phyloP scores from a whole-genome alignment of 495 filamentous ascomycete species.

The Neohortaea acidophila region DNA sequence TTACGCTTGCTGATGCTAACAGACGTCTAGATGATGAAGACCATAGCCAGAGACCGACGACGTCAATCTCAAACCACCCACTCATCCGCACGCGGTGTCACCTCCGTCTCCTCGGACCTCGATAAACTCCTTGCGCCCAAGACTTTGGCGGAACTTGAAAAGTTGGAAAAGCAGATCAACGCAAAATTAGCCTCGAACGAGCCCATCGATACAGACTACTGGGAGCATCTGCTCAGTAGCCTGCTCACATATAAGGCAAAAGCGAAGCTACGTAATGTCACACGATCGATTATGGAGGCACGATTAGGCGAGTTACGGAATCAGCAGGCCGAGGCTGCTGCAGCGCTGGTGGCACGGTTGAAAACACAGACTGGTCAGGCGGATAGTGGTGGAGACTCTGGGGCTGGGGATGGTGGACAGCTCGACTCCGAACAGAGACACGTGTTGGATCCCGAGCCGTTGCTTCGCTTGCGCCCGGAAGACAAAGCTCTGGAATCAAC shows the following conservation, averaged over 20 bases:
- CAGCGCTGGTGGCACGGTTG: slow-evolving; percentile 13
- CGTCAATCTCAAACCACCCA: slow-evolving; percentile 46
- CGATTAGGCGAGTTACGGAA: slow-evolving; percentile 31
- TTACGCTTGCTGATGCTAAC: slow-evolving; percentile 20
- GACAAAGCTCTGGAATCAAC: slow-evolving; percentile 49
- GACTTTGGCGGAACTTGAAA: slow-evolving; percentile 67
- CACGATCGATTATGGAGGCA: slow-evolving; percentile 59
- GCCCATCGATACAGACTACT: slow-evolving; percentile 91
- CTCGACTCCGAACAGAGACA: slow-evolving; percentile 5
- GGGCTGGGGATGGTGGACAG: background rate
- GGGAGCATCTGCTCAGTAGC: slow-evolving; percentile 80
- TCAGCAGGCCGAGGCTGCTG: slow-evolving; percentile 57
- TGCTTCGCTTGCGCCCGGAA: slow-evolving; percentile 50
- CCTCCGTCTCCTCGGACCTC: slow-evolving; percentile 72
- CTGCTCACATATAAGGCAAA: slow-evolving; percentile 82
- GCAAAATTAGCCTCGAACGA: slow-evolving; percentile 74
- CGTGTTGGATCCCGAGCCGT: slow-evolving; percentile 53
- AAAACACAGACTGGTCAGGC: background rate
- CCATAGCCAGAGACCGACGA: slow-evolving; percentile 66
- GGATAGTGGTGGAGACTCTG: background rate
- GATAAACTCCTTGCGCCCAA: slow-evolving; percentile 78
- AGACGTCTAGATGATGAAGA: slow-evolving; percentile 49
- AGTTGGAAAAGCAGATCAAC: slow-evolving; percentile 69
- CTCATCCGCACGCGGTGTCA: slow-evolving; percentile 55
- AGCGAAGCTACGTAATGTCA: slow-evolving; percentile 68